Evolutionary conservation across 164 flowering plant species (phyloP).

Genomic region (Warburgia ugandensis): DNA sequence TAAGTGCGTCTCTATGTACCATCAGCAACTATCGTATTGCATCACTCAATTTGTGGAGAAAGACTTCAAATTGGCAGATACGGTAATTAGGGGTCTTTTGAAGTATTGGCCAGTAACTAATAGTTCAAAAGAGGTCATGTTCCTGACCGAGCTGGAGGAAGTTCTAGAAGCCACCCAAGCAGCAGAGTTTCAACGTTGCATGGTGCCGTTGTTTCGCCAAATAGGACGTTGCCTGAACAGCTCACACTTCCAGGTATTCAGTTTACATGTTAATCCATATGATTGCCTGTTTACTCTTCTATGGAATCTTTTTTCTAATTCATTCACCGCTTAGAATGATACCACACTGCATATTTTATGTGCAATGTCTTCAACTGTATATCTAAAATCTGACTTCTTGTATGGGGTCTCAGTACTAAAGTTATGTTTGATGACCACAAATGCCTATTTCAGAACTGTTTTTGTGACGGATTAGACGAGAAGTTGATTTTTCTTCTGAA

Average conservation of each 20-base stretch:
- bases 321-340: no score
- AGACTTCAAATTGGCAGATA: constrained; percentile 82
- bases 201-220: constrained; percentile 67
- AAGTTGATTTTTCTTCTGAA: no score
- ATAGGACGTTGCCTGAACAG: constrained; percentile 65
- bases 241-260: constrained; percentile 64
- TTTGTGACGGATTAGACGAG: no score
- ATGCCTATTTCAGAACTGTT: no score
- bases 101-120: constrained; percentile 80
- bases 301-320: no score
- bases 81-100: constrained; percentile 61
- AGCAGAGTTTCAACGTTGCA: constrained; percentile 65
- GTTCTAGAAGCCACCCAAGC: constrained; percentile 63
- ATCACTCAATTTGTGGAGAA: constrained; percentile 83
- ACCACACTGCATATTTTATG: no score
- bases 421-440: no score
- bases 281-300: no score
- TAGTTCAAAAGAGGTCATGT: constrained; percentile 79
- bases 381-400: no score
- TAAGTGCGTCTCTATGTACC: constrained; percentile 66
- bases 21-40: constrained; percentile 76
- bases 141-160: constrained; percentile 71
- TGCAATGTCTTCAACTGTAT: no score
- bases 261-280: no score
- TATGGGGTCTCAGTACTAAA: no score